These are phyloP conservation scores for Penicillium thymicola DNA, from an alignment of 2,329 filamentous ascomycete species.

Conservation along the genomic window DNA sequence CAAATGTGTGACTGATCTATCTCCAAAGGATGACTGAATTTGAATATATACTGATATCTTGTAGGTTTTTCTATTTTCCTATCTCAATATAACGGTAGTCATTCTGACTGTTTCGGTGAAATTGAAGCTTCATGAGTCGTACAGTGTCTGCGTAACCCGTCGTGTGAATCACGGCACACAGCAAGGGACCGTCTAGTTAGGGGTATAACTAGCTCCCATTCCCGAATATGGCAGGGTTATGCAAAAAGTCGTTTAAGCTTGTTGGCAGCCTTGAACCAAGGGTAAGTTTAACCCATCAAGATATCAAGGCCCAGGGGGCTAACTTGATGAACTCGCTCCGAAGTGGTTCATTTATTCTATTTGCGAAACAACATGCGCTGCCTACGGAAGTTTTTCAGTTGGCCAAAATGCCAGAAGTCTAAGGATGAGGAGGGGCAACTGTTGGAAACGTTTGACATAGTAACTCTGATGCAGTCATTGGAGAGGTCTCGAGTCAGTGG, in stretches of 20 bases:
- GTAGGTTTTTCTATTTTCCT: too few relatives aligned
- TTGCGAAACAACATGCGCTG: constrained; percentile 9
- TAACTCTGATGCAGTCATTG: constrained; percentile 7
- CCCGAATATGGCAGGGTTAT: neutral
- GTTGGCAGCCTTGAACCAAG: neutral
- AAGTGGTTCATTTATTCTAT: neutral
- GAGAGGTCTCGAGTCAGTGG: neutral
- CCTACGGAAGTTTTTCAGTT: constrained; percentile 16
- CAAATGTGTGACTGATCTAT: neutral
- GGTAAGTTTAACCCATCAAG: neutral
- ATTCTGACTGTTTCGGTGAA: too few relatives aligned
- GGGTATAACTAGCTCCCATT: neutral
- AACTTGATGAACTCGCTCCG: neutral
- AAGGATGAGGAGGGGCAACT: constrained; percentile 12
- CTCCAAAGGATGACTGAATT: too few relatives aligned
- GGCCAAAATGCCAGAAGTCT: constrained; percentile 10
- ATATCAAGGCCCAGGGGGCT: neutral
- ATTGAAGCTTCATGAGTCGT: neutral
- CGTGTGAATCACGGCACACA: neutral
- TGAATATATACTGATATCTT: too few relatives aligned
- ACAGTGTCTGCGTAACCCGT: constrained; percentile 11
- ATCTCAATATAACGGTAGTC: neutral
- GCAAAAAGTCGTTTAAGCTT: too few relatives aligned
- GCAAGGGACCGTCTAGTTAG: neutral
- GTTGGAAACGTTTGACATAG: neutral